Evolutionary conservation across 2,329 filamentous ascomycete species (phyloP), one percentile per base, ranked within the genome.

Genomic region (Paracorniculantispora psalliotae): DNA sequence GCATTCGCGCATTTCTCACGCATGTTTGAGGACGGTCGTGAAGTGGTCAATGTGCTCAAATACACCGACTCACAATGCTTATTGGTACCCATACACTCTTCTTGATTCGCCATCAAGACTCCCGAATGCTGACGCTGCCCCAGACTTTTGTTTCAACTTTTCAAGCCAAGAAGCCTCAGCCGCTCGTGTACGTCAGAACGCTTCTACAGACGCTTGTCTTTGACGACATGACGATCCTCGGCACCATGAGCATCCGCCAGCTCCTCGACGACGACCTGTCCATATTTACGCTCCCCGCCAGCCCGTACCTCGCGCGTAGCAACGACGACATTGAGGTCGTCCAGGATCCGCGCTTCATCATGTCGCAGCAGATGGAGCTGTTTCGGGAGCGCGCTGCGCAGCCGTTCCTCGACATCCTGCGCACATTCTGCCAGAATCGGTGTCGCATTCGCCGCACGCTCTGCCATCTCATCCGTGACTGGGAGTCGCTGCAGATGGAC

Each of bases 361-460:
- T 93, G 62, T 84, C 90, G 0, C 79, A 84, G 55, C 79, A 86
- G 54, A 91, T 96, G 81, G 89, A 96, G 64, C 67, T 78, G 1
- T 88, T 88, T 66, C 80, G 85, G 13, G 77, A 82, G 61, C 75
- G 81, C 28, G 81, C 83, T 1, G 84, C 81, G 5, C 78, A 91
- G 71, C 86, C 88, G 0, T 97, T 92, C 67, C 77, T 96, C 19
- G 92, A 97, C 64, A 81, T 96, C 17, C 87, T 94, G 67, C 85
- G 92, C 50, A 88, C 90, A 8, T 80, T 94, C 19, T 96, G 92
- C 67, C 90, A 97, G 69, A 99, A 97, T 68, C 82, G 92, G 55
- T 96, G 91, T 69, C 88, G 94, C 2, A 85, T 96, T 44, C 85
- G 94, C n/a, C 85, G 94, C 37, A 92, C 88, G n/a, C 81, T 99